Evolutionary conservation across 441 rosid species (phyloP).

Genomic region (Biscutella auriculata): DNA sequence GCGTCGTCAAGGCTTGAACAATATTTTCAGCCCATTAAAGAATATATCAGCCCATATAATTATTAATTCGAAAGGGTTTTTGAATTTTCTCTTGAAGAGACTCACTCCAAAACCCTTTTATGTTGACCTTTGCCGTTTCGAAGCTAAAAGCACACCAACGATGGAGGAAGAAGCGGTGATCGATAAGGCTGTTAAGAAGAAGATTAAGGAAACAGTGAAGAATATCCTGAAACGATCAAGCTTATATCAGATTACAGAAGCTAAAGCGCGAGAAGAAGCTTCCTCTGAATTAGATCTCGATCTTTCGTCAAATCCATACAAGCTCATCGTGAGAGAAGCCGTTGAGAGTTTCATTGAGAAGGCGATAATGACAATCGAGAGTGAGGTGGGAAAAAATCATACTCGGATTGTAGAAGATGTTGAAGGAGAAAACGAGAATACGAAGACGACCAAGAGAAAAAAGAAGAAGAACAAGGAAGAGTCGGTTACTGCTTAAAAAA

Average conservation of each 20-base stretch:
- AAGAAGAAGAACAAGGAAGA: background rate
- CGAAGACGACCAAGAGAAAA: background rate
- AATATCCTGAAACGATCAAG: slow-evolving; percentile 24
- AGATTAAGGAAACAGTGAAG: slow-evolving; percentile 24
- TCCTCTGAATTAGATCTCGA: slow-evolving; percentile 24
- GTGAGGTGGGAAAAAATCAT: slow-evolving; percentile 3
- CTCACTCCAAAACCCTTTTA: background rate
- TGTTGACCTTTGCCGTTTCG: background rate
- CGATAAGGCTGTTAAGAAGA: slow-evolving; percentile 17
- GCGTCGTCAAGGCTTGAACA: too few relatives aligned
- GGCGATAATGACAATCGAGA: slow-evolving; percentile 8
- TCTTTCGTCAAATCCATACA: slow-evolving; percentile 27
- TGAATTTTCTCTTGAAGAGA: background rate
- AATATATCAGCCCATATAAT: background rate
- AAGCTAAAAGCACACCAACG: background rate
- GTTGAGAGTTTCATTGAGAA: slow-evolving; percentile 27
- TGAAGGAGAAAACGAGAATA: background rate
- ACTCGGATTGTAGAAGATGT: slow-evolving; percentile 9
- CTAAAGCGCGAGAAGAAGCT: slow-evolving; percentile 27
- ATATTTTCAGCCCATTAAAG: too few relatives aligned
- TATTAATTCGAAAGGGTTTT: background rate
- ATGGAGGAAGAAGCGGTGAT: slow-evolving; percentile 15
- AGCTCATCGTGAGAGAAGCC: slow-evolving; percentile 20
- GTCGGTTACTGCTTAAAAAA: background rate
- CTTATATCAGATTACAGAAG: slow-evolving; percentile 29